phyloP scores from a whole-genome alignment of 176 grass and related monocot species.

The Otatea glauca region DNA sequence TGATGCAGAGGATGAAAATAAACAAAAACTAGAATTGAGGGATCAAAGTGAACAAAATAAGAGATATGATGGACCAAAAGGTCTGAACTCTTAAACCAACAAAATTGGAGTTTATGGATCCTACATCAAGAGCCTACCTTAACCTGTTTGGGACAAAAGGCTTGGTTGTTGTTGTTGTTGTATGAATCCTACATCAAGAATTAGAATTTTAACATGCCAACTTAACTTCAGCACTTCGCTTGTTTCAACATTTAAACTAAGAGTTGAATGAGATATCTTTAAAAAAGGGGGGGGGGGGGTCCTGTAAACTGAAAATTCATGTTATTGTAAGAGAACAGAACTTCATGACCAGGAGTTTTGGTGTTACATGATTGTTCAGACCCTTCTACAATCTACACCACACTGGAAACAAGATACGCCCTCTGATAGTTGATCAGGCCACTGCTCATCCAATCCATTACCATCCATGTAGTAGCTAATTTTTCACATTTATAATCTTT shows the following conservation, averaged over 20 bases:
- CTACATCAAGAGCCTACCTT: too few species aligned
- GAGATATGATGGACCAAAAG: neutral
- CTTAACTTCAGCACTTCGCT: too few species aligned
- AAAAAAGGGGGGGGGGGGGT: neutral
- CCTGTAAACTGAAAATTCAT: neutral
- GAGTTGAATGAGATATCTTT: neutral
- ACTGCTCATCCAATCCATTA: neutral
- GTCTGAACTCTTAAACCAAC: too few species aligned
- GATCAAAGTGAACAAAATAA: conserved; percentile 8
- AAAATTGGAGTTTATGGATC: too few species aligned
- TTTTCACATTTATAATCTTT: neutral
- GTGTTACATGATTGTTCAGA: neutral
- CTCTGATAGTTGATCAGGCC: neutral
- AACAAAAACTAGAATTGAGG: neutral
- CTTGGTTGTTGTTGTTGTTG: too few species aligned
- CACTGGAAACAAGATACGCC: neutral
- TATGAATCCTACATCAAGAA: too few species aligned
- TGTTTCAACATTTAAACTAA: too few species aligned
- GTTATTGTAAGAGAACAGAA: neutral
- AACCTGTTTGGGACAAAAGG: too few species aligned
- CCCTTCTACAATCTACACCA: neutral
- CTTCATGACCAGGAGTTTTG: neutral
- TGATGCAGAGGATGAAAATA: neutral
- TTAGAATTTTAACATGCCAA: too few species aligned
- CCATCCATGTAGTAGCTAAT: neutral